Base-by-base conservation (phyloP, 495 filamentous ascomycete genomes). In the Talaromyces wortmannii region DNA sequence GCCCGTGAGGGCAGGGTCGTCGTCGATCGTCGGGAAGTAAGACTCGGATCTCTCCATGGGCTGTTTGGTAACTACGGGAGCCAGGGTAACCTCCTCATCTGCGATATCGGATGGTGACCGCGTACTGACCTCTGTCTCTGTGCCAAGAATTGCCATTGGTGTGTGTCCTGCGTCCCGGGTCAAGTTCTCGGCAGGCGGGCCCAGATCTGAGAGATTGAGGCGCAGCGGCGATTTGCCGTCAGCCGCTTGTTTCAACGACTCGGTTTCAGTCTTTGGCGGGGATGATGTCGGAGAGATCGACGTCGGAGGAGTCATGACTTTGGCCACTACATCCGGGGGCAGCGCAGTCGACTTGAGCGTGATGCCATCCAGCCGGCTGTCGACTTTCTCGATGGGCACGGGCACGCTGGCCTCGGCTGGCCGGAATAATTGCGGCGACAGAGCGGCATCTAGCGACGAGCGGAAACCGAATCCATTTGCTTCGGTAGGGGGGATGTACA, bases 371-470 rank as follows among this genome's bases (percentile, higher is more conserved):
- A 78, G 63, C 47, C 63, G 71, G 59, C 73, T 76, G 53, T 78
- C 75, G 16, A 78, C 67, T 60, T 71, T 75, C 52, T 76, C 72
- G 51, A 78, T 78, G 12, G 73, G 75, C 43, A 78, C 71, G 4
- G 74, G 65, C 15, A 71, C 55, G 50, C 62, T 67, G 48, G 59
- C 48, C 36, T 50, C 57, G 10, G 52, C 43, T 17, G 56, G 16
- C 7, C 50, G 49, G 45, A 56, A 66, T 31, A 69, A 58, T 48
- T 63, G 65, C 23, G 73, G 71, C 7, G 73, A 76, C 44, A 78
- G 66, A 12, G 75, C 73, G 36, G 64, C 69, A 57, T 76, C 75
- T 23, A 78, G 65, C 55, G 72, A 74, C 2, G 65, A 65, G 18
- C 47, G 17, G 51, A 50, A 33, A 18, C 55, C 55, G 33, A 56